Evolutionary conservation across 169 alveolate genomes (phyloP).

Genomic region (Eimeria mitis): DNA sequence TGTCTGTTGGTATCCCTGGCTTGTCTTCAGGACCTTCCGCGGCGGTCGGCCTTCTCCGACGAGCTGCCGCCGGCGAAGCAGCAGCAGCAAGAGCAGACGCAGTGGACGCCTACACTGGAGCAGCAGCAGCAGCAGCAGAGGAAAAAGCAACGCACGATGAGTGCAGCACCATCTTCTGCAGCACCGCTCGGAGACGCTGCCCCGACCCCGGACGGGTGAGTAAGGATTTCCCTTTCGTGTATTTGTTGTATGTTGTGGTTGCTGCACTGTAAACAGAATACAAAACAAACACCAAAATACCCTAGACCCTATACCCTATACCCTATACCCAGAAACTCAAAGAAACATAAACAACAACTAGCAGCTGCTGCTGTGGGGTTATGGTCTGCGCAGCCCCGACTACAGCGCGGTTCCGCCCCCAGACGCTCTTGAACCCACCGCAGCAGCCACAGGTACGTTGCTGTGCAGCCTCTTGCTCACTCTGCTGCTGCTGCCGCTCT

Average conservation of each 20-base stretch:
- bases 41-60: constrained; percentile 64
- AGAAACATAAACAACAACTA: background rate
- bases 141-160: constrained; percentile 32
- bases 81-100: constrained; percentile 47
- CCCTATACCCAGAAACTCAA: background rate
- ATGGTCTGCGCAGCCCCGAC: constrained; percentile 11
- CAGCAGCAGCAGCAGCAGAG: constrained; percentile 44
- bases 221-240: background rate
- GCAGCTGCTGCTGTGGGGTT: background rate
- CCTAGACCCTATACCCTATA: too few relatives aligned
- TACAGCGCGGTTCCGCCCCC: constrained; percentile 50
- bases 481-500: background rate
- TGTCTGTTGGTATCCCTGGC: background rate
- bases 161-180: constrained; percentile 6
- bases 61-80: constrained; percentile 24
- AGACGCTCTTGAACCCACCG: constrained; percentile 15
- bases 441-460: background rate
- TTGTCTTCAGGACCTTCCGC: constrained; percentile 33
- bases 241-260: background rate
- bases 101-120: constrained; percentile 31
- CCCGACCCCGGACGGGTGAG: constrained; percentile 14
- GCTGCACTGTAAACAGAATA: too few relatives aligned
- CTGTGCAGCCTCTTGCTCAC: background rate
- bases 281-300: too few relatives aligned
- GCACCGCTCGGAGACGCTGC: constrained; percentile 12